Conservation (phyloP, 2,329 filamentous ascomycete genomes). For the Colletotrichum sp. region DNA sequence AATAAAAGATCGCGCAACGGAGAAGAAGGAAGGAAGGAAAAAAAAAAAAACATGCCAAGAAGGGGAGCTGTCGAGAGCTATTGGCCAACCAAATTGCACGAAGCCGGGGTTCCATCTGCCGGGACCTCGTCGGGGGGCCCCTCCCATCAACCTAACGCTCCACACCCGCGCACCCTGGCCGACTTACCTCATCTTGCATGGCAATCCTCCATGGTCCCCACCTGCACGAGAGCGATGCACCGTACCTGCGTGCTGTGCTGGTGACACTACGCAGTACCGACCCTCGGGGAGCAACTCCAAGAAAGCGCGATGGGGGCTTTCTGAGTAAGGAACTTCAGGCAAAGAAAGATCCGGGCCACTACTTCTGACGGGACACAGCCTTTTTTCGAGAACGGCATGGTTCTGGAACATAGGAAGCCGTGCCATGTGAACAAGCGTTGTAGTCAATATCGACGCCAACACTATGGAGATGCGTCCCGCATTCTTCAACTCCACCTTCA, state of each 20-base stretch:
- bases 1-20: not conserved
- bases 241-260: not conserved
- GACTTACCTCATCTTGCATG: slow-evolving; percentile 12
- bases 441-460: not conserved
- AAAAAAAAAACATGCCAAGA: not conserved
- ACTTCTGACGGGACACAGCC: not conserved
- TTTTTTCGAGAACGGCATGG: not conserved
- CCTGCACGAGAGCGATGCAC: not conserved
- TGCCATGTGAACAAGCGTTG: not conserved
- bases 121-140: not conserved
- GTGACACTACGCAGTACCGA: not conserved
- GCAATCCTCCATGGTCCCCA: not conserved
- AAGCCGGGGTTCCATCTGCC: not conserved
- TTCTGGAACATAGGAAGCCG: not conserved
- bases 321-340: not conserved
- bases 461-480: not conserved
- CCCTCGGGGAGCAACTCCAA: not conserved
- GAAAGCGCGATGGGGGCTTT: not conserved
- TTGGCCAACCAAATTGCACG: not conserved
- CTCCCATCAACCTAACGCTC: not conserved
- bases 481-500: not conserved
- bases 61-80: not conserved
- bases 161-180: not conserved
- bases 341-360: not conserved
- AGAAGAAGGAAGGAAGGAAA: not conserved